Evolutionary conservation across 2,329 filamentous ascomycete species (phyloP), one percentile per base, ranked within the genome.

Genomic region (Endothia cerciana): DNA sequence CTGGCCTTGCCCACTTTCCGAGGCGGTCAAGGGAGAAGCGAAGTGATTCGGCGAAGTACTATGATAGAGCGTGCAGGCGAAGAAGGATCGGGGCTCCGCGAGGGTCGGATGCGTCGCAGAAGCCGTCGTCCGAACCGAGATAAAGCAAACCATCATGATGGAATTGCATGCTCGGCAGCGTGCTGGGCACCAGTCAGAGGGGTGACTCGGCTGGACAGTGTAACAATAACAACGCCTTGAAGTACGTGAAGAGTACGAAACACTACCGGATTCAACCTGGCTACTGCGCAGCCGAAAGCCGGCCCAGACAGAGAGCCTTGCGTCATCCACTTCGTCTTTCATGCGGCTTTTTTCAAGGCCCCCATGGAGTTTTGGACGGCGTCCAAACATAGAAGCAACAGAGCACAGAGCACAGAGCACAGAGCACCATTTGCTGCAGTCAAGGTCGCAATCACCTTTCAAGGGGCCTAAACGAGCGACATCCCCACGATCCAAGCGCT

Each of bases 11-110:
- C 30, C 59, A 33, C 53, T n/a, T 19, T 19, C 38, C 28, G 61
- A 63, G 61, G 61, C 61, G 61, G 61, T 63, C 61, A 63, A 58
- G 41, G 51, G 13, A 13, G 51, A 45, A 40, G 43, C 33, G 25
- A 45, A 56, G 53, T 41, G 61, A 63, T 19, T 13, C 51, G 49
- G 51, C 61, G 38, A 55, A 8, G 51, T 51, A 8, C 36, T 19
- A 10, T 38, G 25, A n/a, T 15, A 58, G 15, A 43, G 49, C 6
- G 38, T 7, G 17, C 22, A 13, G 15, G 36, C 17, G 38, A 62
- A 38, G n/a, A 33, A 47, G 8, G 15, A 5, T 28, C 41, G 47
- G 4, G 40, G 28, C 22, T 55, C 22, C 4, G 45, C 25, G 38
- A 19, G 11, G 10, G 38, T 47, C 8, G 19, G 47, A 55, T 28